phyloP scores from a whole-genome alignment of 2,329 filamentous ascomycete species.

The Malbranchea zuffiana region DNA sequence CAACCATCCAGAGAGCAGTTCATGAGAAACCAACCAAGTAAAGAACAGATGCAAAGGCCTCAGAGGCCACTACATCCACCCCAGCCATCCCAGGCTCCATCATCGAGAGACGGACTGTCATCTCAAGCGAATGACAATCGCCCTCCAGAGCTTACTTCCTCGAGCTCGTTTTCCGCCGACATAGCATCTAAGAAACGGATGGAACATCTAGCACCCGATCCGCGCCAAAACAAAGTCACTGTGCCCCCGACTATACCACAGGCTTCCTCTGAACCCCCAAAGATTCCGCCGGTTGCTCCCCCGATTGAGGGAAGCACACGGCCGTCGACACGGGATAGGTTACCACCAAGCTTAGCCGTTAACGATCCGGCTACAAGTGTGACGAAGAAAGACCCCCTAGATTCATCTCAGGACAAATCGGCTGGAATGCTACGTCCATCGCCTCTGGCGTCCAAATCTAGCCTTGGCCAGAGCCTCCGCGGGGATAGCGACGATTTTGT shows the following conservation, averaged over 20 bases:
- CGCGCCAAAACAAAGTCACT: background rate
- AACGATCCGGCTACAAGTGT: background rate
- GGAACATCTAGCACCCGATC: slow-evolving; percentile 4
- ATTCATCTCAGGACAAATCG: slow-evolving; percentile 3
- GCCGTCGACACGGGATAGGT: background rate
- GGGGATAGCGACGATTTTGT: slow-evolving; percentile 25
- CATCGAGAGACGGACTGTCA: slow-evolving; percentile 18
- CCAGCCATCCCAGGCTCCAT: slow-evolving; percentile 19
- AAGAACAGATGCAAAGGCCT: slow-evolving; percentile 30
- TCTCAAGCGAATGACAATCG: slow-evolving; percentile 8
- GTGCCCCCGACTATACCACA: background rate
- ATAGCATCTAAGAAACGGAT: slow-evolving; percentile 6
- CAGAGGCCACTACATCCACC: slow-evolving; percentile 24
- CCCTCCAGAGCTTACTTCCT: slow-evolving; percentile 1
- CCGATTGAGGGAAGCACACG: background rate
- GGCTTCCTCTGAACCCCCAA: background rate
- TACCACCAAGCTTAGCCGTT: slow-evolving; percentile 2
- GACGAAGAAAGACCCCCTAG: slow-evolving; percentile 7
- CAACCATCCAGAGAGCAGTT: slow-evolving; percentile 29
- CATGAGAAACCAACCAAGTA: slow-evolving; percentile 28
- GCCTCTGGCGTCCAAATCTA: slow-evolving; percentile 13
- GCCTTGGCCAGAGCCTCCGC: slow-evolving; percentile 22
- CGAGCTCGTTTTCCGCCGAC: slow-evolving; percentile 8
- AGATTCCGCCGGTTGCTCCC: background rate
- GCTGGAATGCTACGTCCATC: slow-evolving; percentile 1